Conservation (phyloP, 1,139 yeast genomes). For the Citeromyces hawaiiensis region DNA sequence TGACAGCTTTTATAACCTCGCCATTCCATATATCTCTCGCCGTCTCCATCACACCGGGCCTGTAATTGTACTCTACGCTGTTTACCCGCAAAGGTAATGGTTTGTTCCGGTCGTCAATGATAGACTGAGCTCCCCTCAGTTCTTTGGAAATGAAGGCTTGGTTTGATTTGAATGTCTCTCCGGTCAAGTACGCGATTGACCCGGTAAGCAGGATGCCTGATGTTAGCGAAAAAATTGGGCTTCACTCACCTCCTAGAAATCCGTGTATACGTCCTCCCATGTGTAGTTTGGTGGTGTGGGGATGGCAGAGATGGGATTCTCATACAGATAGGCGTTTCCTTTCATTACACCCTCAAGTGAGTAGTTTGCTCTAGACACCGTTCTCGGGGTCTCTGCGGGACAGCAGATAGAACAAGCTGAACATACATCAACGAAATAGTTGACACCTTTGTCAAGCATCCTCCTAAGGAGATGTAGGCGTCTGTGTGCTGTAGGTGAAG, state of each 20-base stretch:
- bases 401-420: too few relatives aligned
- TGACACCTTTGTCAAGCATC: too few relatives aligned
- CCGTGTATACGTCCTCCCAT: slow-evolving; percentile 66
- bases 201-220: slow-evolving; percentile 57
- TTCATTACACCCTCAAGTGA: too few relatives aligned
- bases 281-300: slow-evolving; percentile 2
- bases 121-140: slow-evolving; percentile 31
- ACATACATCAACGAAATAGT: too few relatives aligned
- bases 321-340: too few relatives aligned
- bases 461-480: too few relatives aligned
- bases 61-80: slow-evolving; percentile 24
- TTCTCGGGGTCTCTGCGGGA: too few relatives aligned
- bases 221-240: neutral
- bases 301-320: too few relatives aligned
- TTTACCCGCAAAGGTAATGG: slow-evolving; percentile 22
- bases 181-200: slow-evolving; percentile 52
- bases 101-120: slow-evolving; percentile 36
- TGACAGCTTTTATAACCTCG: slow-evolving; percentile 53
- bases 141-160: slow-evolving; percentile 32
- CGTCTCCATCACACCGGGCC: slow-evolving; percentile 41
- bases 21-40: slow-evolving; percentile 76
- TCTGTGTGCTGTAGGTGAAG: too few relatives aligned
- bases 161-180: slow-evolving; percentile 38
- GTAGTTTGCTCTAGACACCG: too few relatives aligned
- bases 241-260: slow-evolving; percentile 35